These are phyloP conservation scores for Cordyceps farinosa DNA, from an alignment of 2,329 filamentous ascomycete species.

Conservation along the genomic window DNA sequence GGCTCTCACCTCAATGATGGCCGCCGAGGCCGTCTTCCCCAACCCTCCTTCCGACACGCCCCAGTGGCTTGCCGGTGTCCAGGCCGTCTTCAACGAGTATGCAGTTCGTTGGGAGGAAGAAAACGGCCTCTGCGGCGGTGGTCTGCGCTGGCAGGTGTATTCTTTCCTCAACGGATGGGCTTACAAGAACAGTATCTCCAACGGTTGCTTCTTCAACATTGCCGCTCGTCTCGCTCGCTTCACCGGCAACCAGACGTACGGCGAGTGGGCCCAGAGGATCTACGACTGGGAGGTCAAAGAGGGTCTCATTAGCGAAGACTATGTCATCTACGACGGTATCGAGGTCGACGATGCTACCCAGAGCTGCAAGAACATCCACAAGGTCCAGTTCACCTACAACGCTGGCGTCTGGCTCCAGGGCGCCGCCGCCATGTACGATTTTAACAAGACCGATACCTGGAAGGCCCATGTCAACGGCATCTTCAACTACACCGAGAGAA, in stretches of 20 bases:
- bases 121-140: conserved; percentile 57
- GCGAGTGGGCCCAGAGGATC: conserved; percentile 67
- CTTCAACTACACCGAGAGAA: conserved; percentile 43
- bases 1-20: conserved; percentile 68
- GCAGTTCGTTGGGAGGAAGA: conserved; percentile 64
- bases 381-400: conserved; percentile 67
- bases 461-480: conserved; percentile 57
- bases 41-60: conserved; percentile 56
- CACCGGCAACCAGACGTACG: conserved; percentile 75
- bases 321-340: conserved; percentile 51
- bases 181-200: conserved; percentile 67
- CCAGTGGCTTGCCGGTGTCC: conserved; percentile 72
- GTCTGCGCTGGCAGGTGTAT: conserved; percentile 83
- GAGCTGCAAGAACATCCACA: conserved; percentile 51
- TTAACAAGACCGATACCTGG: conserved; percentile 53
- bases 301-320: conserved; percentile 54
- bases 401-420: conserved; percentile 63
- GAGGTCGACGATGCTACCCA: conserved; percentile 34
- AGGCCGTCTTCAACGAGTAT: conserved; percentile 79
- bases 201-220: conserved; percentile 67
- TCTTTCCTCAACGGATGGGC: conserved; percentile 68
- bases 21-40: conserved; percentile 67
- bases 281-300: conserved; percentile 62
- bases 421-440: conserved; percentile 58
- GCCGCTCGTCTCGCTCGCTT: conserved; percentile 70